Evolutionary conservation across 495 filamentous ascomycete species (phyloP), one percentile per base, ranked within the genome.

Genomic region (Apiosordaria backusii): DNA sequence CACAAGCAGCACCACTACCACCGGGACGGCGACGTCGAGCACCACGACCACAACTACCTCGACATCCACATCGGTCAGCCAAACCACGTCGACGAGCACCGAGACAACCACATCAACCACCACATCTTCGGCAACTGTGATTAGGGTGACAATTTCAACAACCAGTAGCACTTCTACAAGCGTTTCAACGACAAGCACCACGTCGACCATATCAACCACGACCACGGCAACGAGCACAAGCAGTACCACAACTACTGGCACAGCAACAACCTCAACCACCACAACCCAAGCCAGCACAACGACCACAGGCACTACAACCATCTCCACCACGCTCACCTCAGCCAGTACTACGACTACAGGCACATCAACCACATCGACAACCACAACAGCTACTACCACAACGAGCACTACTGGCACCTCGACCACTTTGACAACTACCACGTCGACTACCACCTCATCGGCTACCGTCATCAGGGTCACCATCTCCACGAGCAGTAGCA

Each of bases 281-380:
- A 23, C 25, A 45, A 61, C 59, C 35, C 35, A 45, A 19, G 29
- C 26, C 26, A 61, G 59, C 59, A 61, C 59, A 45, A 61, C 59
- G 13, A 61, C 59, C 25, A 61, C 26, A 13, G 29, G 26, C 59
- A 45, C 25, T 19, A 61, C 59, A 1, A 61, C 59, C 19, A 27
- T 25, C 15, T 35, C 59, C 4, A 61, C 26, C 3, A 61, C 59
- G 18, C 27, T 25, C 59, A 61, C 59, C 19, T 35, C 59, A 19
- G 29, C 59, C 16, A 61, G 59, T 27, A 61, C 59, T 16, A 61
- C 59, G 22, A 61, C 59, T n/a, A 61, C 59, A 6, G 59, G 59
- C 10, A 61, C 59, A 21, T 18, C 15, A 5, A 61, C 59, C 3
- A 40, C 27, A 61, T n/a, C 27, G 4, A 61, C 59, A 13, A 61